Evolutionary conservation across 2,329 filamentous ascomycete genomes (phyloP).

Genomic region (Pseudocercospora eumusae): DNA sequence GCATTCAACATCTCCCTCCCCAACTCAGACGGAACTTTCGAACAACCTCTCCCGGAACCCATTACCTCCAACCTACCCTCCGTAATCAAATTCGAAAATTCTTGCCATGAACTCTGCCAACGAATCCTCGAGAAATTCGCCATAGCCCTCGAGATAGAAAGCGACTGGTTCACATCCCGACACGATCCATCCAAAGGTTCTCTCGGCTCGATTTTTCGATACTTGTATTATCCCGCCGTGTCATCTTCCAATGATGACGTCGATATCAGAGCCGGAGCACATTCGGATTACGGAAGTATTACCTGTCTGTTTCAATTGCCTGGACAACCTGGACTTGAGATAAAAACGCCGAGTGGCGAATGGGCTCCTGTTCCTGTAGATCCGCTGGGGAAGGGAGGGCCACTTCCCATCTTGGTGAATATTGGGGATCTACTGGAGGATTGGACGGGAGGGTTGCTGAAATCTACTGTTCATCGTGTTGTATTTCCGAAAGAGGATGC

Average conservation of each 20-base stretch:
- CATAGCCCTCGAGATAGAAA: constrained; percentile 63
- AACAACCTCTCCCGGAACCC: constrained; percentile 72
- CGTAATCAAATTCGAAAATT: constrained; percentile 66
- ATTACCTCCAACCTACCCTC: constrained; percentile 62
- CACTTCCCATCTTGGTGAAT: constrained; percentile 66
- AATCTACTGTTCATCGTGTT: constrained; percentile 86
- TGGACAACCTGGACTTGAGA: constrained; percentile 83
- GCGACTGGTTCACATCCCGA: constrained; percentile 61
- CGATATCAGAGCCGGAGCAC: constrained; percentile 84
- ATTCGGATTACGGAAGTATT: constrained; percentile 78
- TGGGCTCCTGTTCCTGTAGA: constrained; percentile 50
- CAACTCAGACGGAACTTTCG: constrained; percentile 59
- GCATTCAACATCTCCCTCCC: constrained; percentile 92
- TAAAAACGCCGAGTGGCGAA: constrained; percentile 59
- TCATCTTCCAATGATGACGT: constrained; percentile 32
- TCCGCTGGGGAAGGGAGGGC: constrained; percentile 44
- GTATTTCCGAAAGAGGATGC: constrained; percentile 59
- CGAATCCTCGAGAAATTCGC: constrained; percentile 76
- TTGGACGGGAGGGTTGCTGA: constrained; percentile 87
- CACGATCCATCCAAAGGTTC: constrained; percentile 57
- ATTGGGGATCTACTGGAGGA: constrained; percentile 75
- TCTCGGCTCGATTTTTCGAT: constrained; percentile 54
- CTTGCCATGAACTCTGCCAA: constrained; percentile 72
- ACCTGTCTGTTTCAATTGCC: constrained; percentile 79
- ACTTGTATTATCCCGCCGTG: constrained; percentile 54